Base-by-base conservation (phyloP, 768 basidiomycete species). In the Trametes meyenii region DNA sequence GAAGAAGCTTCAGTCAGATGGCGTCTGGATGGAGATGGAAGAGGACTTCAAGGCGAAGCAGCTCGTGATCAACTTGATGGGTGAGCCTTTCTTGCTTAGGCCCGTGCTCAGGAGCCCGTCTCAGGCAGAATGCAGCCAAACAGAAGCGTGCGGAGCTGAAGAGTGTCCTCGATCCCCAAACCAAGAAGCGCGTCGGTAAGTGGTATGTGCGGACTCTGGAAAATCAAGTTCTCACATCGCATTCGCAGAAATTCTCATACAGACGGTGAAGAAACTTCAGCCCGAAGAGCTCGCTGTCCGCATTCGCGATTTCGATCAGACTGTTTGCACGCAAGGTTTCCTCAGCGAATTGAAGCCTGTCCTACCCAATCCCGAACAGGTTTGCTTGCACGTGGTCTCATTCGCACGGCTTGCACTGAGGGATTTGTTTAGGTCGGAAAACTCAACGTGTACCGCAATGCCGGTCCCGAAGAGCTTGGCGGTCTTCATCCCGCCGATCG, bases 31-130 rank as follows among this genome's bases (percentile, higher is more conserved):
- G 69, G 89, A 95, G 76, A 98, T 99, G 91, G 95, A 98, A 73
- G 90, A 96, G 70, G 95, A 95, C 72, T 99, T 99, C 79, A 94
- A 95, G 71, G 95, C 95, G 17, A 95, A 95, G 75, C 93, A 97
- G 72, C 80, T 96, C 50, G 94, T 96, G 59, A 90, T 92, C 61
- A 94, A 93, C 70, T 77, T 95, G 12, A 85, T 97, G 79, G 90
- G 94, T 93, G 71, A 62, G 79, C 67, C 26, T 10, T 56, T 40
- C n/a, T 6, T 19, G 1, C 6, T n/a, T 11, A 16, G 17, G 5
- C n/a, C n/a, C n/a, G 21, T 21, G 19, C 38, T 16, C 29, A 6
- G 5, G 21, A 23, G 29, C 33, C n/a, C n/a, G 26, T 6, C 23
- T 35, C 35, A 53, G 49, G 52, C 40, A 29, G 21, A 58, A 40